phyloP scores from a whole-genome alignment of 2,329 filamentous ascomycete species.

The Aspergillus tubingensis region DNA sequence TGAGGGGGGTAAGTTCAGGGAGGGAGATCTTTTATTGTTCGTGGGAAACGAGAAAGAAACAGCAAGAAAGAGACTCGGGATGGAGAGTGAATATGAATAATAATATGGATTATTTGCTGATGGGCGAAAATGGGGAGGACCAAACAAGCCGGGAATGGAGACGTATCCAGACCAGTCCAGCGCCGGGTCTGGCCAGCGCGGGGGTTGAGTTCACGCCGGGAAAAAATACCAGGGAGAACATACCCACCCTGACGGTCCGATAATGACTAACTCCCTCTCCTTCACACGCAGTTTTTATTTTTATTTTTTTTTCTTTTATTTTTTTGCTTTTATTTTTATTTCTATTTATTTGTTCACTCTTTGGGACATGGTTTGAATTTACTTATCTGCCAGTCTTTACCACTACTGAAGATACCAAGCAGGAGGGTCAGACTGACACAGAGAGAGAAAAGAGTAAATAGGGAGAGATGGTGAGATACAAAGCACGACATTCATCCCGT shows the following conservation, averaged over 20 bases:
- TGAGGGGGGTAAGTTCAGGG: neutral
- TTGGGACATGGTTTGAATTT: neutral
- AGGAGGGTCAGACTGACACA: too few species aligned
- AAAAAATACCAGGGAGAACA: constrained; percentile 12
- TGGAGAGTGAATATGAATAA: neutral
- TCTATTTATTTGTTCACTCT: neutral
- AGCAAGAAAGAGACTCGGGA: neutral
- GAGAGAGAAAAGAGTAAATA: too few species aligned
- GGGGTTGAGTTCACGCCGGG: constrained; percentile 14
- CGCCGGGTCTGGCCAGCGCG: constrained; percentile 26
- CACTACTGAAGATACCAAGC: too few species aligned
- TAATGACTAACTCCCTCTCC: too few species aligned
- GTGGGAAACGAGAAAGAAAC: neutral
- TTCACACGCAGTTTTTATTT: neutral
- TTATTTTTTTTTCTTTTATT: too few species aligned
- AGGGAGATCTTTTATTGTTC: constrained; percentile 7
- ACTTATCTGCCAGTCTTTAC: too few species aligned
- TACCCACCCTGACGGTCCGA: neutral
- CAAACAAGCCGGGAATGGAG: constrained; percentile 19
- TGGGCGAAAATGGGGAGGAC: constrained; percentile 7
- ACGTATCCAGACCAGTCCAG: constrained; percentile 23
- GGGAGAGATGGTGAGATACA: too few species aligned
- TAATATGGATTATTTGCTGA: constrained; percentile 5
- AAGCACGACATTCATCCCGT: too few species aligned
- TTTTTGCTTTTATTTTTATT: neutral